Evolutionary conservation across 2,329 filamentous ascomycete species (phyloP), one percentile per base, ranked within the genome.

Genomic region (Penicillium sp.): DNA sequence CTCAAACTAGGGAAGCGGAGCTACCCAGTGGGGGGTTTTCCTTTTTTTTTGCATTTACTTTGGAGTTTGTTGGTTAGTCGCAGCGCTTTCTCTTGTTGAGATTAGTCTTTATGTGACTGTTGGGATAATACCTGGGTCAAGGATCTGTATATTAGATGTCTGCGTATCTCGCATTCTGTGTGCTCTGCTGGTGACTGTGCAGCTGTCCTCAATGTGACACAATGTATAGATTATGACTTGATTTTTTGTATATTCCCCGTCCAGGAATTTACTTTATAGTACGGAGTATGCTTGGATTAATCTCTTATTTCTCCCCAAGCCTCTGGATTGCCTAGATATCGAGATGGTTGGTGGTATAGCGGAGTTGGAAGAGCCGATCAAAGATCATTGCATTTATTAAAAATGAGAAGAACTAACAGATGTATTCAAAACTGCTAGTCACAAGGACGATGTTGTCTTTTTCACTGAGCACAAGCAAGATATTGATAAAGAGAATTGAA

Each of bases 81-180:
- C 68, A 64, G 65, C 61, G 60, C 56, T 60, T 60, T 66, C 64
- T 69, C 61, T 58, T 64, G 63, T 61, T 60, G 58, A 66, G 61
- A 59, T 64, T 63, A 59, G 57, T 62, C 51, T 62, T 62, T 61
- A 62, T 63, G 67, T 63, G 64, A 68, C 63, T 63, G 60, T 63
- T 67, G 65, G 64, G 62, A 66, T 66, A 62, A 64, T 68, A 49
- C 67, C 68, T 70, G 48, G 43, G 52, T 61, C 56, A 57, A 61
- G 63, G 60, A 63, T 67, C 51, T 73, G 69, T 72, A 72, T 66
- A 72, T 64, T 72, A 73, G 61, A 62, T 69, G 63, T 64, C 62
- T 66, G 68, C 57, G 65, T 57, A 59, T 60, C 40, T 54, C 57
- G 51, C 54, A 58, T 59, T 60, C 56, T 49, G 48, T 41, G 41